These are phyloP conservation scores for Cercospora sp. DNA, from an alignment of 2,329 filamentous ascomycete species.

Conservation along the genomic window DNA sequence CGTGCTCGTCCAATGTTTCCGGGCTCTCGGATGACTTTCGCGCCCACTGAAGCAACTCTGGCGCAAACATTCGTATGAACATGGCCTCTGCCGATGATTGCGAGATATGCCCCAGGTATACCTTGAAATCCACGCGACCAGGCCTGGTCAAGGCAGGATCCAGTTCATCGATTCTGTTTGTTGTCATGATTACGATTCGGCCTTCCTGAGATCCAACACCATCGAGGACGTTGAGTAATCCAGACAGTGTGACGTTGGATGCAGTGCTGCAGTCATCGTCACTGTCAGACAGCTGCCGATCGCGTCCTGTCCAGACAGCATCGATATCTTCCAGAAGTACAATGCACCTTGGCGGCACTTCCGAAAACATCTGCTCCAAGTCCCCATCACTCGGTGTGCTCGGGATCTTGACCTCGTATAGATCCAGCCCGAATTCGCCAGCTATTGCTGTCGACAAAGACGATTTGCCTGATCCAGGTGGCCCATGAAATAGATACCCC, in stretches of 20 bases:
- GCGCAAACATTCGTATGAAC: constrained; percentile 33
- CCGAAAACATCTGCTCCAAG: constrained; percentile 44
- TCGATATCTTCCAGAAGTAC: constrained; percentile 49
- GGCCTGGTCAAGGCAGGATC: constrained; percentile 72
- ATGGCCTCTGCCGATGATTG: constrained; percentile 26
- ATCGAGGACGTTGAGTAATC: constrained; percentile 77
- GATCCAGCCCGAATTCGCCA: constrained; percentile 44
- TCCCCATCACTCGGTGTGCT: constrained; percentile 62
- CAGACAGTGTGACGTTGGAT: constrained; percentile 60
- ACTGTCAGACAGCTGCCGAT: constrained; percentile 33
- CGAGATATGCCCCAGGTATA: constrained; percentile 31
- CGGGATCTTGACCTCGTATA: constrained; percentile 44
- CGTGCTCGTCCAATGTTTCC: constrained; percentile 24
- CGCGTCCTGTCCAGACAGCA: constrained; percentile 36
- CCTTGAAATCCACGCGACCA: constrained; percentile 61
- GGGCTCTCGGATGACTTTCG: neutral
- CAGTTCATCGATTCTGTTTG: constrained; percentile 69
- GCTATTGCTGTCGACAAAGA: constrained; percentile 41
- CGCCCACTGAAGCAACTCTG: constrained; percentile 28
- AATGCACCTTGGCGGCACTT: constrained; percentile 45
- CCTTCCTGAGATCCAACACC: constrained; percentile 76
- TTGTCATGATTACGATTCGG: constrained; percentile 76
- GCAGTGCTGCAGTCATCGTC: constrained; percentile 45
- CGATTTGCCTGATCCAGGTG: constrained; percentile 42
- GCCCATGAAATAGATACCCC: constrained; percentile 76